phyloP scores from a whole-genome alignment of 2,329 filamentous ascomycete species.

The Ophiostoma piceae region DNA sequence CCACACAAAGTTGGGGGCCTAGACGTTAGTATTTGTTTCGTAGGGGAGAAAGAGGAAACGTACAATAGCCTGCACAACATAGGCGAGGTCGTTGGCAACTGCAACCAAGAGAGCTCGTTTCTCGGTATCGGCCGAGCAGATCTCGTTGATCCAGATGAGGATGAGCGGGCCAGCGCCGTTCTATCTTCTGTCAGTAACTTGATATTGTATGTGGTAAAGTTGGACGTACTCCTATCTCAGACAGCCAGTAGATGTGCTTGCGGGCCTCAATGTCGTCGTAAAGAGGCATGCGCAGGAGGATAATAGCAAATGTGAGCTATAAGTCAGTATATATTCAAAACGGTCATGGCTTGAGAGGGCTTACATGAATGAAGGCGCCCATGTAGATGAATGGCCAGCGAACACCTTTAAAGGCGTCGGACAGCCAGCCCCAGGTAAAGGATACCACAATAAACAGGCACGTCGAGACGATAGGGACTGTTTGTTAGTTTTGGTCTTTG shows the following conservation, averaged over 20 bases:
- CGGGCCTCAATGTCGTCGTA: conserved; percentile 36
- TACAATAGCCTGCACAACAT: conserved; percentile 32
- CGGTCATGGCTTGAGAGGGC: too few relatives aligned
- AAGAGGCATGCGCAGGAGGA: conserved; percentile 36
- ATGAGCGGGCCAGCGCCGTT: conserved; percentile 38
- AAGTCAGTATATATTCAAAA: background rate
- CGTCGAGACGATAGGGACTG: conserved; percentile 33
- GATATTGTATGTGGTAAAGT: too few relatives aligned
- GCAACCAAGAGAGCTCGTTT: conserved; percentile 31
- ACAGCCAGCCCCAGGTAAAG: conserved; percentile 37
- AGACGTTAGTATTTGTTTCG: background rate
- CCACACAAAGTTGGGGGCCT: conserved; percentile 39
- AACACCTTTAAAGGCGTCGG: conserved; percentile 34
- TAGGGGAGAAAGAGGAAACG: background rate
- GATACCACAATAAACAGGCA: conserved; percentile 37
- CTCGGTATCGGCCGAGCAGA: conserved; percentile 30
- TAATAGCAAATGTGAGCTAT: conserved; percentile 29
- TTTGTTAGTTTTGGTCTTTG: background rate
- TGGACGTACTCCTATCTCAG: conserved; percentile 30
- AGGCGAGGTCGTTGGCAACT: conserved; percentile 30
- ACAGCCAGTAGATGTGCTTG: conserved; percentile 38
- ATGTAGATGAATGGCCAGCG: conserved; percentile 39
- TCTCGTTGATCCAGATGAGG: conserved; percentile 33
- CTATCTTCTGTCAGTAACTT: too few relatives aligned
- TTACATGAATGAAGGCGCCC: conserved; percentile 35